Evolutionary conservation across 176 grass and related monocot species (phyloP), one percentile per base, ranked within the genome.

Genomic region (Rhynchospora breviuscula): DNA sequence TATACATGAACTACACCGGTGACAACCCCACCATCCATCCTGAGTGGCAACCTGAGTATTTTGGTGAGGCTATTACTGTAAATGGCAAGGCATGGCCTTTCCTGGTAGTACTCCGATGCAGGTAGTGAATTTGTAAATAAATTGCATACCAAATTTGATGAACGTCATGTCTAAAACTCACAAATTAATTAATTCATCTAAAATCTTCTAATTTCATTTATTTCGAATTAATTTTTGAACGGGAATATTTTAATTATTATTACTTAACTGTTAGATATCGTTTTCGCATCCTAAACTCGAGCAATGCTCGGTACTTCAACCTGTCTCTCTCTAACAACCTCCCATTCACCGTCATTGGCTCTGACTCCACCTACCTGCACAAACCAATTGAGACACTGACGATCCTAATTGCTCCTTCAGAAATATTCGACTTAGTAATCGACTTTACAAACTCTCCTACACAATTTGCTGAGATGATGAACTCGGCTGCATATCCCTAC

Each of bases 41-140:
- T 56, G 87, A 95, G 83, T 97, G 94, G 94, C 91, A 91, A 85
- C 94, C 94, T 10, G 94, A 97, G 86, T 97, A 91, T 85, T 97
- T 97, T 74, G 94, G 93, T 49, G 0, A 52, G 25, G 88, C 81
- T 48, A 33, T 97, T 31, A 22, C 85, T 14, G 91, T 79, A 52
- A 93, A 93, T 68, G 94, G 91, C 61, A 93, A 91, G 87, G 94
- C 91, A 0, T 97, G 94, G 91, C 94, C 91, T 1, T 89, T 43
- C 79, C 91, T 97, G 15, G 75, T 43, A 66, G 93, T 93, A 18
- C 58, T 54, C 10, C 91, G 91, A 54, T 87, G 91, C 4, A 80
- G 91, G 12, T 93, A 96, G 8, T 40, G 35, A 40, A n/a, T 52
- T 52, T 52, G 9, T 52, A 52, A 52, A 52, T 4, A 52, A 52